phyloP scores from a whole-genome alignment of 208 protist genomes.

The Trypanosoma mega region DNA sequence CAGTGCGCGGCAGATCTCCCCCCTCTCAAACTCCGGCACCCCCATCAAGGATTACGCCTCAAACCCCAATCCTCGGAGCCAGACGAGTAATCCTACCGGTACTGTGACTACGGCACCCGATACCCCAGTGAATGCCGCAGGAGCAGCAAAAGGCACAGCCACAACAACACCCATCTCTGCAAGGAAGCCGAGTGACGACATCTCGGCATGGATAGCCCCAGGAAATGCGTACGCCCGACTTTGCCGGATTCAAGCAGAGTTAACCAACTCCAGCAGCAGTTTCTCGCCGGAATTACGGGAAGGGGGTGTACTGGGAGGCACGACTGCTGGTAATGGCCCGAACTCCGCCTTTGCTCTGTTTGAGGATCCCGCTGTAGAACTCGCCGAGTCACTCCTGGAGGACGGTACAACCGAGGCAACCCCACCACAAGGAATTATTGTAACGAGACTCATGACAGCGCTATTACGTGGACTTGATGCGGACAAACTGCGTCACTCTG shows the following conservation, averaged over 20 bases:
- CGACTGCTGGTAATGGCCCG: not conserved
- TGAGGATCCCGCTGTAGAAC: conserved; percentile 23
- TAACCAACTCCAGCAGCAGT: not conserved
- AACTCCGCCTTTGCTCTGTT: conserved; percentile 6
- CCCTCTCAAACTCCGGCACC: no score
- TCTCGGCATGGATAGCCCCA: conserved; percentile 11
- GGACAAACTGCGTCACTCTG: conserved; percentile 24
- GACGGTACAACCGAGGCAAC: conserved; percentile 26
- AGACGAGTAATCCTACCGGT: no score
- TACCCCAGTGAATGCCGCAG: no score
- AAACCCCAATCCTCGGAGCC: no score
- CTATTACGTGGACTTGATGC: conserved; percentile 33
- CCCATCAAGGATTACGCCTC: no score
- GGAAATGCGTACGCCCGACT: conserved; percentile 22
- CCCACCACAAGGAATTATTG: conserved; percentile 38
- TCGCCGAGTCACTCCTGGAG: conserved; percentile 24
- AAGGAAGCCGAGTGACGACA: no score
- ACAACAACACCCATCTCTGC: no score
- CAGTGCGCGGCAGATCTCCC: no score
- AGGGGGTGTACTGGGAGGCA: not conserved
- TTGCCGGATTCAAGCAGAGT: not conserved
- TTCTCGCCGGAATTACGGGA: not conserved
- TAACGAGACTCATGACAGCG: conserved; percentile 66
- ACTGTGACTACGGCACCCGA: no score
- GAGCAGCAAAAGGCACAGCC: no score